A percentile compares a stretch with the other conserved stretches of the same genome.
Conservation (phyloP, 2,329 filamentous ascomycete species). For the Xylariales sp. region DNA sequence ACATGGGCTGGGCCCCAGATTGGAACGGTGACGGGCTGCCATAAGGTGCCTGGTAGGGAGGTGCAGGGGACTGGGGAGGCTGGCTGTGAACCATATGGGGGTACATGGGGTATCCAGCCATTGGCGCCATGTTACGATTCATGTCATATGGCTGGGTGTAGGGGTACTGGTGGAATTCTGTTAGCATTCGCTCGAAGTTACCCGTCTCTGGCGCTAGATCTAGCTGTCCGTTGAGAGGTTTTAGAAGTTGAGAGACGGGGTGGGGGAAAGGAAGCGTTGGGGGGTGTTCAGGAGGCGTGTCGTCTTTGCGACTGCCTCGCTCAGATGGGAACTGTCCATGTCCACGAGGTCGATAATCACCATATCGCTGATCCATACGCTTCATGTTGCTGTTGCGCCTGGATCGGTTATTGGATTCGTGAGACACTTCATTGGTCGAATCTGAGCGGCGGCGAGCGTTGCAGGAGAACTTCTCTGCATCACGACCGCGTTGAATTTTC, state of each 20-base stretch:
- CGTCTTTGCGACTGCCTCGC: constrained; percentile 8
- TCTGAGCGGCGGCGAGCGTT: constrained; percentile 31
- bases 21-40: constrained; percentile 34
- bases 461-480: constrained; percentile 41
- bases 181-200: constrained; percentile 71
- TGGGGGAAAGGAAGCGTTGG: not conserved
- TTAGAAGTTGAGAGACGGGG: not conserved
- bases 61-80: constrained; percentile 41
- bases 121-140: constrained; percentile 38
- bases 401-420: constrained; percentile 18
- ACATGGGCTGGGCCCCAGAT: constrained; percentile 63
- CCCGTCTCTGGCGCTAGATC: constrained; percentile 66
- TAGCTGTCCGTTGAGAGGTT: constrained; percentile 12
- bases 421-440: constrained; percentile 5
- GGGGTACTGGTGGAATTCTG: constrained; percentile 57
- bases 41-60: constrained; percentile 43
- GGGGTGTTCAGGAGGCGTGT: not conserved
- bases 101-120: constrained; percentile 30
- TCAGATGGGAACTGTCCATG: constrained; percentile 10
- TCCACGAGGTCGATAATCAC: not conserved
- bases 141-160: constrained; percentile 46
- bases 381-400: constrained; percentile 43
- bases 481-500: constrained; percentile 37
- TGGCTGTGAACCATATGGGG: constrained; percentile 24
- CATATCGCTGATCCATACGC: constrained; percentile 35